Base-by-base conservation (phyloP, 352 stramenopile genomes). In the Lagenidium giganteum region DNA sequence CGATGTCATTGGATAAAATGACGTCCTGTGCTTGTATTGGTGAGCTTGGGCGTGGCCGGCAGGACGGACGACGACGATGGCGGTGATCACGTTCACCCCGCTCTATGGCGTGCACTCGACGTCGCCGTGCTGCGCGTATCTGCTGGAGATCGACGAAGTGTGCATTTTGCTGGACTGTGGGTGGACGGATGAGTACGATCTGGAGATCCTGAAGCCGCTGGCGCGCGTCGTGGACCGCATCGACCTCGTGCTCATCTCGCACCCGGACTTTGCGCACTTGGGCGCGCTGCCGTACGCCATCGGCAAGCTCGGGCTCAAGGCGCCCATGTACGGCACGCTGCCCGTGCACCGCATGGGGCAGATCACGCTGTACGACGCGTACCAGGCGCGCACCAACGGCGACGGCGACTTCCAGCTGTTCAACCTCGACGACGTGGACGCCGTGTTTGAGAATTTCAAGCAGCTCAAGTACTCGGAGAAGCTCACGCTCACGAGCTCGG, bases 391-490 rank as follows among this genome's bases (percentile, higher is more conserved):
- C 44, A 96, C 80, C 11, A 92, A 88, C 54, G 76, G 95, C 52
- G 93, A 98, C 48, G 85, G 87, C 41, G 71, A 84, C 41, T 94
- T 97, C 64, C 57, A 90, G 53, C 58, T 98, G 65, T 89, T 95
- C 70, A 79, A 65, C 6, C 72, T 98, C 42, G 88, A 97, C 67
- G 79, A 98, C 60, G 84, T 98, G 13, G 95, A 98, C 65, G 68
- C 79, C 25, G 87, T 97, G 23, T 94, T 95, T 41, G 86, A 95
- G 42, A 87, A 78, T 21, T 95, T 97, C 39, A 85, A 93, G 48
- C 91, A 95, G 52, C 84, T 98, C 45, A 98, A 98, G 57, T 98
- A 98, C 70, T 96, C 89, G 26, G 87, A 98, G 60, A 95, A 93
- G 44, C 71, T 90, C 44, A 94, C 72, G 28, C 76, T 96, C 36